phyloP scores from a whole-genome alignment of 1,284 basidiomycete species.

The Heterobasidion parviporum region DNA sequence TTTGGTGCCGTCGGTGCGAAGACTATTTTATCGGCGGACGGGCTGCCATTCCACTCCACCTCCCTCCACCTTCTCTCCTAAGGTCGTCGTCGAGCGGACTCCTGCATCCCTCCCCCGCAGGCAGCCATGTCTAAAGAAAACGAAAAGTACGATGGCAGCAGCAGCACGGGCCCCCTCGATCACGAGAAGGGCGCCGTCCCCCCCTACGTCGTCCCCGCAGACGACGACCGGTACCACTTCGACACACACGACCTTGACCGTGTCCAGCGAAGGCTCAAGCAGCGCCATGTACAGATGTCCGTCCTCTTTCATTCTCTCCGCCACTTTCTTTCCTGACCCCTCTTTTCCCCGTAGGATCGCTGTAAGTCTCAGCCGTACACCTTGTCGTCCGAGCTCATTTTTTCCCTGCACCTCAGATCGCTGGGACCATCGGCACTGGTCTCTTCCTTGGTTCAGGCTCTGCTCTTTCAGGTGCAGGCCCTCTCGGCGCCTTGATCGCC shows the following conservation, averaged over 20 bases:
- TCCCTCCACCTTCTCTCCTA: too few species aligned
- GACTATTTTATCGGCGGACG: too few species aligned
- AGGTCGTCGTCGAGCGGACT: too few species aligned
- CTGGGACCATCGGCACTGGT: conserved; percentile 70
- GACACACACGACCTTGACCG: conserved; percentile 52
- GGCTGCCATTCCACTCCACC: too few species aligned
- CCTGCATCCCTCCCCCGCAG: not conserved
- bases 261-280: conserved; percentile 56
- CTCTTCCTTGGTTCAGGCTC: conserved; percentile 76
- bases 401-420: conserved; percentile 37
- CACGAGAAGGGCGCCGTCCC: conserved; percentile 23
- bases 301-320: conserved; percentile 10
- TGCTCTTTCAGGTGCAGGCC: conserved; percentile 47
- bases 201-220: conserved; percentile 18
- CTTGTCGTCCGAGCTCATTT: not conserved
- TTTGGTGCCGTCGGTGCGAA: too few species aligned
- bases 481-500: conserved; percentile 52
- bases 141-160: not conserved
- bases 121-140: not conserved
- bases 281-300: conserved; percentile 68
- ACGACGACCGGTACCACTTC: conserved; percentile 25
- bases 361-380: conserved; percentile 25
- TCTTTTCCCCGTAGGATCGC: conserved; percentile 38
- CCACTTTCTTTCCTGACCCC: not conserved
- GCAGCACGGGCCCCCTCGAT: conserved; percentile 6